Evolutionary conservation across 2,329 filamentous ascomycete genomes (phyloP), one percentile per base, ranked within the genome.

Genomic region (Stagonosporopsis tanaceti): DNA sequence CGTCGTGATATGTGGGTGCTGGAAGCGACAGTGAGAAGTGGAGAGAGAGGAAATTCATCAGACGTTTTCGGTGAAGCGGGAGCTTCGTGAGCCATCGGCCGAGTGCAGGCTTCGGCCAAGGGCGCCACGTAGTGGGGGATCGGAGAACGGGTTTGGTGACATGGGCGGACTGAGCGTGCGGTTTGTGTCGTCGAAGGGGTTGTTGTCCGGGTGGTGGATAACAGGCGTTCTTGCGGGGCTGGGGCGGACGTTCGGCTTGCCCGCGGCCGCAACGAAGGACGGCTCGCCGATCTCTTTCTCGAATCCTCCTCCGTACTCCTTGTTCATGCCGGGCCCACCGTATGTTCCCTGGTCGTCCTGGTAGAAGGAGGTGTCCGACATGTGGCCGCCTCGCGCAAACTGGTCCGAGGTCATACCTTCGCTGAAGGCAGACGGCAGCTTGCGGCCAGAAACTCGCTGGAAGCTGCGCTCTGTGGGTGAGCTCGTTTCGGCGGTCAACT

Each of bases 171-270:
- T 82, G 11, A 75, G 60, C 6, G 67, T 62, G 39, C 54, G 62
- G 46, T 61, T 69, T 17, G 62, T 55, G 47, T 67, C 63, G 50
- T 67, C 70, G 11, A 67, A 63, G 24, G 69, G 65, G 37, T 59
- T 64, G 7, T 73, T 71, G 24, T 71, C 70, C 1, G 73, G 66
- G 47, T 82, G 79, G 57, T 85, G 82, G 55, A 84, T 83, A 15
- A 89, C 77, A 1, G 88, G 85, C 3, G 85, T 87, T 51, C 87
- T 83, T 17, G 84, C 86, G 15, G 88, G 88, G n/a, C 88, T 85
- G n/a, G 85, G 82, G 12, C 66, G 62, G 17, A 70, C 56, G 46
- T 63, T 70, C 65, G 68, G 69, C 1, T 53, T 64, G 30, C 65
- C 68, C 20, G 66, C 62, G n/a, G 60, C 64, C 14, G 66, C 70